Conservation (phyloP, 805 yeast species). For the Komagataella kurtzmanii region DNA sequence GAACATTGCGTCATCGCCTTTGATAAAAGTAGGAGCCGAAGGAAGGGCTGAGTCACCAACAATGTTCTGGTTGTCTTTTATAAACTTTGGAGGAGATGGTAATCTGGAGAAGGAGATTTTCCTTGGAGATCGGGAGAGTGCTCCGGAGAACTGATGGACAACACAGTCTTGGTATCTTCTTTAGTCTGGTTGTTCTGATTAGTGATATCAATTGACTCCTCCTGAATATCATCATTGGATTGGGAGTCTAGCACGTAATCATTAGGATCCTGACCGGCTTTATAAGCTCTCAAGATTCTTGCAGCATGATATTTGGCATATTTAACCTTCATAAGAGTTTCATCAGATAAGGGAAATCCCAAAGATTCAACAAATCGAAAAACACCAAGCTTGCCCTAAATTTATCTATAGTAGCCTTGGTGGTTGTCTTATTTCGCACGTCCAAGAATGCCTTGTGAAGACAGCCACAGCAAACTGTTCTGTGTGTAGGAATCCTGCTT, state of each 20-base stretch:
- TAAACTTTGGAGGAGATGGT: not conserved
- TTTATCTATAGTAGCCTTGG: slow-evolving; percentile 32
- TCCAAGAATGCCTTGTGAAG: slow-evolving; percentile 38
- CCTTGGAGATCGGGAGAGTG: slow-evolving; percentile 3
- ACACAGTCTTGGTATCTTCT: not conserved
- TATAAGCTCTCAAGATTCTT: slow-evolving; percentile 35
- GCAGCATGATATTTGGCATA: slow-evolving; percentile 54
- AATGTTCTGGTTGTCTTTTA: not conserved
- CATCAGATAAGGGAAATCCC: slow-evolving; percentile 19
- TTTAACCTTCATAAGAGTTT: slow-evolving; percentile 26
- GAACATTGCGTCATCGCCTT: slow-evolving; percentile 1
- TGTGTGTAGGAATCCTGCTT: slow-evolving; percentile 40
- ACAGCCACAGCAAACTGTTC: slow-evolving; percentile 44
- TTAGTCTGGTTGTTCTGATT: not conserved
- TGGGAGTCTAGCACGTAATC: slow-evolving; percentile 10
- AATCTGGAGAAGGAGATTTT: slow-evolving; percentile 2
- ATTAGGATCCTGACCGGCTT: slow-evolving; percentile 43
- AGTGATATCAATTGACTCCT: not conserved
- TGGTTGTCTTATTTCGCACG: slow-evolving; percentile 26
- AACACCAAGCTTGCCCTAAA: slow-evolving; percentile 44
- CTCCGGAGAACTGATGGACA: not conserved
- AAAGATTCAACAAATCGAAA: slow-evolving; percentile 32
- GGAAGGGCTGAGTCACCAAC: slow-evolving; percentile 3
- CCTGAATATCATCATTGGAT: not conserved
- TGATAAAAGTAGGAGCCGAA: slow-evolving; percentile 4